Base-by-base conservation (phyloP, 305 asterid species). In the Striga hermonthica region DNA sequence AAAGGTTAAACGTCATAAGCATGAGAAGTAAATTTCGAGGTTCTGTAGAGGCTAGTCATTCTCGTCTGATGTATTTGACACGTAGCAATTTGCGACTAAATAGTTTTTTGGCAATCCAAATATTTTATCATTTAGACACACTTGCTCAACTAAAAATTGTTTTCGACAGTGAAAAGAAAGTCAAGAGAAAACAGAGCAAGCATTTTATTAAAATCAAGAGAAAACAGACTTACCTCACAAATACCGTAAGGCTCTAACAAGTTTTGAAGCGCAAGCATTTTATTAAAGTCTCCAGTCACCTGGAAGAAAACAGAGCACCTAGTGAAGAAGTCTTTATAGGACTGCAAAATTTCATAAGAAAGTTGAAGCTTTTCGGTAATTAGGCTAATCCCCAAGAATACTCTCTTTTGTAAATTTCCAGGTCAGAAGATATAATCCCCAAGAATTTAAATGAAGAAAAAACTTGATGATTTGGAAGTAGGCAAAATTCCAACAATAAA, bases 201-300 rank as follows among this genome's bases (percentile, higher is more conserved):
- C 31, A 22, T 22, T 22, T 22, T 22, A 22, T 22, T 22, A 22
- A 22, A 22, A 22, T 22, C 31, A 22, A 22, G 31, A 22, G 31
- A 22, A 22, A 60, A 64, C 3, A 56, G 65, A 67, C 90, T 52
- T 56, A 92, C 98, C 97, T 92, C 98, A 74, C 98, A 89, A 72
- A 92, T 83, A 50, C 98, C 98, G 53, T 76, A 92, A 56, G 94
- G 91, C 72, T 87, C 96, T 86, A 92, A 74, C 60, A 89, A 63
- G 47, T 74, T 79, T 73, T 89, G 97, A 60, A 92, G 83, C 5
- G 98, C 98, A 60, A 85, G 78, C 96, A 92, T 82, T 82, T 92
- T 92, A 72, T 77, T 72, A 71, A 92, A 77, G 77, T 87, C 97
- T 68, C 98, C 98, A 0, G 98, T 85, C 64, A 92, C 75, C 98